These are phyloP conservation scores for Mortierella sp. DNA, from an alignment of 371 early-diverging fungal genomes.

Conservation along the genomic window DNA sequence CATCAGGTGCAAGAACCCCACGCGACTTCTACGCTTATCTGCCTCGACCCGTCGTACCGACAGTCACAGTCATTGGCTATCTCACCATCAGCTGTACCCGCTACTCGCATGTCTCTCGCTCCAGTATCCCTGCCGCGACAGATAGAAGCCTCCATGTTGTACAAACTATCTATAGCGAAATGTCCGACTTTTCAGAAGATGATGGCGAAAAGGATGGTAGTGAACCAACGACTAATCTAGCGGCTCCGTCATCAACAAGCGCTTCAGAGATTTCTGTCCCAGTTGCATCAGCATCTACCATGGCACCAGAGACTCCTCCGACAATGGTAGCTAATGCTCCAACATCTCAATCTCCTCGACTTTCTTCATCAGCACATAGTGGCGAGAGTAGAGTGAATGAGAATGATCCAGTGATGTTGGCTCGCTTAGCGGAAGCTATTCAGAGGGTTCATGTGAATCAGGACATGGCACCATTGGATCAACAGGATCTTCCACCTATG, in stretches of 20 bases:
- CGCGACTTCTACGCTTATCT: conserved; percentile 28
- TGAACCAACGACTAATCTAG: no score
- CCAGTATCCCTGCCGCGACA: not conserved
- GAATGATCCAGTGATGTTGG: not conserved
- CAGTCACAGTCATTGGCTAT: conserved; percentile 14
- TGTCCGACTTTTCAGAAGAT: no score
- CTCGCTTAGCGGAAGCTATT: conserved; percentile 12
- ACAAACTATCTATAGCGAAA: no score
- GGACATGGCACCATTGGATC: conserved; percentile 29
- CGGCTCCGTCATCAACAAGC: no score
- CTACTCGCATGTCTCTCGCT: conserved; percentile 22
- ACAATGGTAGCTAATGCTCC: no score
- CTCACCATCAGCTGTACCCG: conserved; percentile 28
- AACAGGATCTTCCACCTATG: conserved; percentile 32
- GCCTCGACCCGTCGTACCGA: conserved; percentile 24
- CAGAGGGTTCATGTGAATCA: conserved; percentile 16
- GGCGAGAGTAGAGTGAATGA: not conserved
- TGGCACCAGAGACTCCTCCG: no score
- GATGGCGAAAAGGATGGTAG: no score
- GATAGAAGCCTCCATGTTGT: no score
- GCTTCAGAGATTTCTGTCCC: no score
- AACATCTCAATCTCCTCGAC: no score
- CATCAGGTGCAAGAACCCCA: conserved; percentile 33
- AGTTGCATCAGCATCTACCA: no score
- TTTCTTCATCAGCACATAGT: no score